A percentile compares a stretch with the other conserved stretches of the same genome.
Conservation (phyloP, 2,329 filamentous ascomycete species). For the Torrubiella hemipterigena region DNA sequence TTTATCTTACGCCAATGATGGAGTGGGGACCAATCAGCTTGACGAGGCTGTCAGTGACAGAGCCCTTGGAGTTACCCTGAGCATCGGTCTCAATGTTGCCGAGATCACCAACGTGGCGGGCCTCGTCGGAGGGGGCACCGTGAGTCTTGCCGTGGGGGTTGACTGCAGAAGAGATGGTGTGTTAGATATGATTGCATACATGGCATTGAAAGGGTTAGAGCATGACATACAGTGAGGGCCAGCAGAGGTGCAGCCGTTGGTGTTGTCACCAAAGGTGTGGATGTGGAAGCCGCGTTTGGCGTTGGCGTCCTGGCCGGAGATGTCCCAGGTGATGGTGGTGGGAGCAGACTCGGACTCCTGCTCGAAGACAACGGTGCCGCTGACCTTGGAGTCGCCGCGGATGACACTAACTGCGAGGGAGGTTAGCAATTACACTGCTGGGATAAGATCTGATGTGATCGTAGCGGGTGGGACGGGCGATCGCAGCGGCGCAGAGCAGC, state of each 20-base stretch:
- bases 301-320: conserved; percentile 85
- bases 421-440: conserved; percentile 13
- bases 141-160: conserved; percentile 91
- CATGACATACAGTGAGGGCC: conserved; percentile 91
- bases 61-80: conserved; percentile 81
- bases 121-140: conserved; percentile 70
- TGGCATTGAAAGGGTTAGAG: too few species aligned
- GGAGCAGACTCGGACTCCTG: conserved; percentile 71
- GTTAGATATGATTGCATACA: not conserved
- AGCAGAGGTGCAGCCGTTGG: conserved; percentile 97
- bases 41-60: conserved; percentile 66
- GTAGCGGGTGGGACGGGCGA: too few species aligned
- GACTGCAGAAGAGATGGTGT: conserved; percentile 43
- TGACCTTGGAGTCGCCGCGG: conserved; percentile 94
- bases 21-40: conserved; percentile 96
- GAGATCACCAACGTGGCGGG: conserved; percentile 92
- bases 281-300: conserved; percentile 97
- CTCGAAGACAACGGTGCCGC: conserved; percentile 90
- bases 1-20: conserved; percentile 70
- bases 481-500: too few species aligned
- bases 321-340: conserved; percentile 86
- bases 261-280: conserved; percentile 99
- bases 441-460: too few species aligned
- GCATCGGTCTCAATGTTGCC: conserved; percentile 95
- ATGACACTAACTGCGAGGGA: conserved; percentile 60